phyloP scores from a whole-genome alignment of 2,329 filamentous ascomycete genomes.

The Beauveria varroae region DNA sequence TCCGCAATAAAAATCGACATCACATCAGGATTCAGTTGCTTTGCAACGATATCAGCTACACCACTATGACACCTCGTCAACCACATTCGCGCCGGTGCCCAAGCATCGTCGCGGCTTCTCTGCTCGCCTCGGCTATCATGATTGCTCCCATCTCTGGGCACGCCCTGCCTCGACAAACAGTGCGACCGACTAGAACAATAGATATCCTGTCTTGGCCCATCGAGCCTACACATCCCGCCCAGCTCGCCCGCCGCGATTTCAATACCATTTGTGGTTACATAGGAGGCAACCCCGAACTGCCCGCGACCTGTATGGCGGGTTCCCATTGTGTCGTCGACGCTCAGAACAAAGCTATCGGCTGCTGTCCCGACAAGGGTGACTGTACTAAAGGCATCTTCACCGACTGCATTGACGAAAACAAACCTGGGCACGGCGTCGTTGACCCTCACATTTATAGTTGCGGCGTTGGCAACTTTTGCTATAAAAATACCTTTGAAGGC shows the following conservation, averaged over 20 bases:
- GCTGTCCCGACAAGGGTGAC: constrained; percentile 43
- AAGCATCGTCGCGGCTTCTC: background rate
- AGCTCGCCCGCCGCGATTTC: constrained; percentile 33
- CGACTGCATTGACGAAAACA: constrained; percentile 46
- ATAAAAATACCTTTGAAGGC: constrained; percentile 46
- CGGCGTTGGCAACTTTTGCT: constrained; percentile 43
- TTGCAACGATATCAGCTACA: background rate
- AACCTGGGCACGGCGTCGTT: constrained; percentile 39
- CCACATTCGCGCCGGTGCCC: background rate
- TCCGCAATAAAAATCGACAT: background rate
- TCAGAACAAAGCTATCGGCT: constrained; percentile 42
- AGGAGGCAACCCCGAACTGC: constrained; percentile 41
- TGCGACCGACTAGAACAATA: constrained; percentile 21
- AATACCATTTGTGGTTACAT: constrained; percentile 54
- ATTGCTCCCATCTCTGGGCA: constrained; percentile 21
- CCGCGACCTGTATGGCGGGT: constrained; percentile 49
- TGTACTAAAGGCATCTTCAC: constrained; percentile 52
- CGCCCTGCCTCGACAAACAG: constrained; percentile 26
- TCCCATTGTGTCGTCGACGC: constrained; percentile 51
- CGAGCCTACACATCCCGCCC: constrained; percentile 30
- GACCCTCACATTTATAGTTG: constrained; percentile 53
- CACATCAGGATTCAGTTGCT: background rate
- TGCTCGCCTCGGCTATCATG: constrained; percentile 21
- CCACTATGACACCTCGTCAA: background rate
- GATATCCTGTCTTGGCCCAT: constrained; percentile 27